These are phyloP conservation scores for Agrocybe pediades DNA, from an alignment of 768 basidiomycete genomes.

Conservation along the genomic window DNA sequence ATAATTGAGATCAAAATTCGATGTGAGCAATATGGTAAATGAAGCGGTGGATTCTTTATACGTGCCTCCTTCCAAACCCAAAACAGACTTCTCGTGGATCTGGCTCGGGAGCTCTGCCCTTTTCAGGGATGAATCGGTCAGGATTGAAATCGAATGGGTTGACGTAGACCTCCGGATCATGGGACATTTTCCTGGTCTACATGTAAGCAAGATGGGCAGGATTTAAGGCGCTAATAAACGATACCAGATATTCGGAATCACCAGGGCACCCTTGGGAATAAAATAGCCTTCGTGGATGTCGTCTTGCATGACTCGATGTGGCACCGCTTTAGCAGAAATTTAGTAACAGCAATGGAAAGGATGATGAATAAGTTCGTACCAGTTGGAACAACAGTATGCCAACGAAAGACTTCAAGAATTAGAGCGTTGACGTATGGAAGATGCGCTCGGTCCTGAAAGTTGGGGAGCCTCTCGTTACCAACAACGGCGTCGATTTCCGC, in stretches of 20 bases:
- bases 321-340: slow-evolving; percentile 36
- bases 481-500: slow-evolving; percentile 61
- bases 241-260: slow-evolving; percentile 55
- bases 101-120: slow-evolving; percentile 41
- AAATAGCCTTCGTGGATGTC: slow-evolving; percentile 64
- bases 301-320: slow-evolving; percentile 60
- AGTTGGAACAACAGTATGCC: slow-evolving; percentile 48
- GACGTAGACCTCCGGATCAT: slow-evolving; percentile 54
- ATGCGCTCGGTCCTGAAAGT: slow-evolving; percentile 54
- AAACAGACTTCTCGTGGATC: slow-evolving; percentile 67
- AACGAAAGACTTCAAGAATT: slow-evolving; percentile 56
- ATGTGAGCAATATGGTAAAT: slow-evolving; percentile 2
- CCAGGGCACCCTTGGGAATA: slow-evolving; percentile 58
- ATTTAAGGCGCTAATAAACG: slow-evolving; percentile 4
- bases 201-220: slow-evolving; percentile 5
- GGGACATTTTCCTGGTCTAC: slow-evolving; percentile 45
- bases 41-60: slow-evolving; percentile 9
- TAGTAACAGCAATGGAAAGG: slow-evolving; percentile 6
- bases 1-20: slow-evolving; percentile 1
- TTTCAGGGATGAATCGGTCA: slow-evolving; percentile 55
- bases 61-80: slow-evolving; percentile 70
- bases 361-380: slow-evolving; percentile 23
- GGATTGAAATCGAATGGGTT: slow-evolving; percentile 61
- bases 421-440: slow-evolving; percentile 66
- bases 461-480: slow-evolving; percentile 61